Percentiles rank a stretch among this genome's conserved stretches.
phyloP scores from a whole-genome alignment of 2,329 filamentous ascomycete genomes.

The Uncinocarpus reesii region DNA sequence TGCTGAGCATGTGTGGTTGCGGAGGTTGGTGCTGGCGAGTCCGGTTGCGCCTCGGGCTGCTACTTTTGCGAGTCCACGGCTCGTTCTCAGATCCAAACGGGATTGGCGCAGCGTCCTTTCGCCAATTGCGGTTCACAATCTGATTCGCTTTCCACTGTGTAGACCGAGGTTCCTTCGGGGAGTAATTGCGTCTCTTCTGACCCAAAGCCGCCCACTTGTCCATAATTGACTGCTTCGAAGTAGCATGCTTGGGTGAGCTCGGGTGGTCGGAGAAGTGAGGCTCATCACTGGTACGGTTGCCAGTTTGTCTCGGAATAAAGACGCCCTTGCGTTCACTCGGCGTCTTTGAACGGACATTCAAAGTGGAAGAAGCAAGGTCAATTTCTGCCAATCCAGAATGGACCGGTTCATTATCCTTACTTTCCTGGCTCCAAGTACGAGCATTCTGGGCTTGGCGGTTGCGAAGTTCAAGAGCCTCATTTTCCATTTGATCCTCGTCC shows the following conservation, averaged over 20 bases:
- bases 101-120: conserved; percentile 34
- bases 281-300: conserved; percentile 60
- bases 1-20: conserved; percentile 33
- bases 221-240: conserved; percentile 38
- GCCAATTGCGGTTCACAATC: conserved; percentile 34
- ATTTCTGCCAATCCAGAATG: conserved; percentile 46
- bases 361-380: conserved; percentile 41
- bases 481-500: conserved; percentile 78
- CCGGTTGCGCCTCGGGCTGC: conserved; percentile 4
- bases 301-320: conserved; percentile 52
- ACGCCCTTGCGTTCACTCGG: conserved; percentile 31
- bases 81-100: conserved; percentile 30
- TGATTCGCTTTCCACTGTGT: conserved; percentile 40
- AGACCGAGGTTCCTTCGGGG: conserved; percentile 44
- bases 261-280: neutral
- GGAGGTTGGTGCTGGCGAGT: conserved; percentile 22
- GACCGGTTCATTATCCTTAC: conserved; percentile 43
- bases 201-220: conserved; percentile 90
- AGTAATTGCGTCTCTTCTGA: conserved; percentile 64
- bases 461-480: conserved; percentile 51
- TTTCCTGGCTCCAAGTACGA: conserved; percentile 70
- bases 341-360: conserved; percentile 38
- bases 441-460: conserved; percentile 54
- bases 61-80: conserved; percentile 26
- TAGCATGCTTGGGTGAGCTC: conserved; percentile 46